A percentile compares a stretch with the other conserved stretches of the same genome.
These are phyloP conservation scores for Naganishia vishniacii DNA, from an alignment of 768 basidiomycete species.

Conservation along the genomic window DNA sequence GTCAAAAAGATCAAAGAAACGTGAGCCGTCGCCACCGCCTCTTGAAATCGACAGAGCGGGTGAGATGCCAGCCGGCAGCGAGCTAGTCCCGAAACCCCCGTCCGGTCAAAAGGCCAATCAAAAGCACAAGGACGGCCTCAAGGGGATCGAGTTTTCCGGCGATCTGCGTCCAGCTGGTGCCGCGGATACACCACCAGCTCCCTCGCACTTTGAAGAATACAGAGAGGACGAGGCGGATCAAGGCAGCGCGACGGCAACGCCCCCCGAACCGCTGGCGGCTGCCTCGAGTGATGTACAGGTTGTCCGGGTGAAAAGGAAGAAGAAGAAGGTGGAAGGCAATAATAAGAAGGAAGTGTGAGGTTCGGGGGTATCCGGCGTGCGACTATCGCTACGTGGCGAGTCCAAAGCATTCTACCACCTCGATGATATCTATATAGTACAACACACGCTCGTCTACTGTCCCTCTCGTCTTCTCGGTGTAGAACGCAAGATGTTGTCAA, in stretches of 20 bases:
- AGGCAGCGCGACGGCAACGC: background rate
- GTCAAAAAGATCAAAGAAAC: background rate
- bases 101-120: background rate
- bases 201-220: constrained; percentile 15
- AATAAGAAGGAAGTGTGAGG: constrained; percentile 10
- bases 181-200: background rate
- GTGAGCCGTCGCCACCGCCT: constrained; percentile 6
- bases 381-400: too few species aligned
- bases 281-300: constrained; percentile 16
- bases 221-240: constrained; percentile 9
- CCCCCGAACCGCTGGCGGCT: background rate
- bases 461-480: constrained; percentile 76
- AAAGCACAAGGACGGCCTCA: constrained; percentile 5
- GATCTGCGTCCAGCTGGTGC: background rate
- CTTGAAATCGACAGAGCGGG: constrained; percentile 60
- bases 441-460: constrained; percentile 28
- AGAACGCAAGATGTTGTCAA: constrained; percentile 84
- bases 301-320: constrained; percentile 13
- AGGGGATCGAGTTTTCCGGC: constrained; percentile 1
- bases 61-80: constrained; percentile 68
- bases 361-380: too few species aligned
- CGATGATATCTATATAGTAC: background rate
- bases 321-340: constrained; percentile 8
- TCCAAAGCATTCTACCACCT: too few species aligned
- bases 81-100: too few species aligned